Base-by-base conservation (phyloP, 257 asterid species). In the Linderniella brevidens region DNA sequence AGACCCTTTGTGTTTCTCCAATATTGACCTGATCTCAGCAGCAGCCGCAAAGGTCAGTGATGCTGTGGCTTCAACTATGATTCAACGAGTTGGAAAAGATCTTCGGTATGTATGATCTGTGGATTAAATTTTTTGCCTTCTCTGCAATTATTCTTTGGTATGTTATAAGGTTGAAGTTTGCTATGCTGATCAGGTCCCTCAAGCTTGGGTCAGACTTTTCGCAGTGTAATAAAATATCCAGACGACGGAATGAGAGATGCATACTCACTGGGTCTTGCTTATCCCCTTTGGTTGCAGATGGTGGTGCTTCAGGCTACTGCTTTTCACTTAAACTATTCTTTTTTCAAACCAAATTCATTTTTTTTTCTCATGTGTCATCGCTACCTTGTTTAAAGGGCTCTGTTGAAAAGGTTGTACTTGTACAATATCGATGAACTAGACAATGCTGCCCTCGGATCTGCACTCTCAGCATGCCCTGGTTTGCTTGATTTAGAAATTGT, bases 201-300 rank as follows among this genome's bases (percentile, higher is more conserved):
- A 86, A 73, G 52, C 94, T 86, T 56, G 96, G 96, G 41, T 70
- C 85, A 42, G 79, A 81, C 18, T 74, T 76, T 43, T 76, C 86
- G 1, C 72, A 79, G 94, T 68, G 64, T 64, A 90, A 73, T 60
- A 82, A 66, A 69, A 79, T 65, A 58, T 63, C 86, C 0, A 70
- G 90, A 64, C 96, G 66, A 54, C 86, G 86, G 38, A 82, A 68
- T 56, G 90, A 74, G 57, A 60, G 79, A 29, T 74, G 50, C 65
- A 44, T 68, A 48, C 93, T 86, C 17, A 66, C 82, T 36, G 62
- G 92, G 65, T 75, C 86, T 46, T 86, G 96, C 71, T 75, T 86
- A 78, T 67, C 78, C 16, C 78, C 76, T 12, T 58, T 86, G 79
- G 64, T 62, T 66, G 66, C 78, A 54, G 80, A 73, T 59, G 79